Evolutionary conservation across 257 asterid species (phyloP).

Genomic region (Solanum neorickii): DNA sequence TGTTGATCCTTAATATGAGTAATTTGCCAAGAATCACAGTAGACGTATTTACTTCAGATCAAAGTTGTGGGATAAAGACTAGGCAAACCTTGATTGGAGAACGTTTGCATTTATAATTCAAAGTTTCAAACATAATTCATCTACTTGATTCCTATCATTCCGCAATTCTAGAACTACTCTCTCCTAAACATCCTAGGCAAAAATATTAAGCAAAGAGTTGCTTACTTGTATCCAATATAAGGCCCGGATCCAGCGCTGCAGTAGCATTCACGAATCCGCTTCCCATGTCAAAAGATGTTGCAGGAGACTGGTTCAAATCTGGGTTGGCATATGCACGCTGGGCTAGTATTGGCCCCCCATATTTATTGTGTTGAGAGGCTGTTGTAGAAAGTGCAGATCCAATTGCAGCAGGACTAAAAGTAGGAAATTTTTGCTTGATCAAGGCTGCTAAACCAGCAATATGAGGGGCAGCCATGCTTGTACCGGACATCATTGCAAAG

Average conservation of each 20-base stretch:
- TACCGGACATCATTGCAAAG: slow-evolving; percentile 96
- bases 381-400: slow-evolving; percentile 95
- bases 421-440: slow-evolving; percentile 66
- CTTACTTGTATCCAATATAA: slow-evolving; percentile 78
- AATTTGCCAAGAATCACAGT: neutral
- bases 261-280: slow-evolving; percentile 94
- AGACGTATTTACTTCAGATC: neutral
- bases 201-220: neutral
- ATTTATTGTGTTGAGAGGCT: slow-evolving; percentile 56
- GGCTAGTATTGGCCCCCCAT: slow-evolving; percentile 79
- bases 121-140: neutral
- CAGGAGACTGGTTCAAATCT: slow-evolving; percentile 80
- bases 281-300: slow-evolving; percentile 98
- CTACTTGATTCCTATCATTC: neutral
- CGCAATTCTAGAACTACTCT: neutral
- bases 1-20: neutral
- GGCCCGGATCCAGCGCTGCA: slow-evolving; percentile 87
- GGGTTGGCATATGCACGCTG: slow-evolving; percentile 91
- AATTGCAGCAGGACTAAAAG: slow-evolving; percentile 65
- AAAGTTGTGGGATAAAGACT: neutral
- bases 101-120: neutral
- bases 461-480: slow-evolving; percentile 99
- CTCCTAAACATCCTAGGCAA: neutral
- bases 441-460: slow-evolving; percentile 88
- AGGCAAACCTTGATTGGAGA: neutral